Percentiles rank a stretch among this genome's conserved stretches.
Evolutionary conservation across 2,329 filamentous ascomycete genomes (phyloP).

Genomic region (Aspergillus sp.): DNA sequence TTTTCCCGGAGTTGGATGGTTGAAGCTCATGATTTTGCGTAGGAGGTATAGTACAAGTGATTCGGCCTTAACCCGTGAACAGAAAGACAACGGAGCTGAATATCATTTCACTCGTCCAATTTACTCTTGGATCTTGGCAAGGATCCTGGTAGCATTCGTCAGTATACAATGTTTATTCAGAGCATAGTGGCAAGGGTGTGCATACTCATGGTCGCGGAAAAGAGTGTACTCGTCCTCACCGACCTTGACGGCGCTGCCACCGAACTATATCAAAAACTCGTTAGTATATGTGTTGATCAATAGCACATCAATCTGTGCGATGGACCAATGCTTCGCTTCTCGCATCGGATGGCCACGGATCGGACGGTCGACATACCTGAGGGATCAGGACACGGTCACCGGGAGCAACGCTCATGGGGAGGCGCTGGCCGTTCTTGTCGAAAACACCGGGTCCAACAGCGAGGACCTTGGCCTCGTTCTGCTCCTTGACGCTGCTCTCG

Average conservation of each 20-base stretch:
- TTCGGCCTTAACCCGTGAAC: slow-evolving; percentile 23
- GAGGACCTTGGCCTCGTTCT: slow-evolving; percentile 95
- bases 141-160: slow-evolving; percentile 63
- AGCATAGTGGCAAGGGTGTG: slow-evolving; percentile 30
- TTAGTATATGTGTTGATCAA: slow-evolving; percentile 24
- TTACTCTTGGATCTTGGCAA: slow-evolving; percentile 99
- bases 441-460: slow-evolving; percentile 88
- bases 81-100: slow-evolving; percentile 19
- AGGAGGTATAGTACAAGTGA: slow-evolving; percentile 36
- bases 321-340: background rate
- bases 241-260: slow-evolving; percentile 93
- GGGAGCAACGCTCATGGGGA: slow-evolving; percentile 76
- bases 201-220: slow-evolving; percentile 98
- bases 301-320: background rate
- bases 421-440: slow-evolving; percentile 85
- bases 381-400: slow-evolving; percentile 97
- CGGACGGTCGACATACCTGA: slow-evolving; percentile 62
- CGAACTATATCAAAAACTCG: slow-evolving; percentile 62
- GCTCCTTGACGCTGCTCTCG: slow-evolving; percentile 94
- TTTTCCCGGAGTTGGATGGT: slow-evolving; percentile 23
- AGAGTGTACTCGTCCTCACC: slow-evolving; percentile 95
- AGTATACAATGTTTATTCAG: slow-evolving; percentile 10
- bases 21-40: slow-evolving; percentile 35
- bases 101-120: slow-evolving; percentile 26
- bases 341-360: slow-evolving; percentile 14